Evolutionary conservation across 176 grass and related monocot genomes (phyloP), one percentile per base, ranked within the genome.

Genomic region (Aegilops umbellulata): DNA sequence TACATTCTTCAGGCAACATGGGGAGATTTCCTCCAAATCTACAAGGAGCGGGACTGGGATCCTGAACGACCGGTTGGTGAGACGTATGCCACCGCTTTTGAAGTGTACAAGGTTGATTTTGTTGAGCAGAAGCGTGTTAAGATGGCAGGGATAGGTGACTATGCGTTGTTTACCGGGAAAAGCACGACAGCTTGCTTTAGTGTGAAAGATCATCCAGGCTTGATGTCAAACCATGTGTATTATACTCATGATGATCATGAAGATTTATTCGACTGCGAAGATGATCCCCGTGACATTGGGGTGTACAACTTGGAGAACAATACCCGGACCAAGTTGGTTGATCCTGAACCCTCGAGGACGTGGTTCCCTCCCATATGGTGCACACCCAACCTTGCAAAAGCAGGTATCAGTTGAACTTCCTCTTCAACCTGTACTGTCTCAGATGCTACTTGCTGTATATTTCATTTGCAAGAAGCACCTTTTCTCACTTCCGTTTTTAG

Each of bases 321-420:
- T 20, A 77, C 46, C 5, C 3, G 4, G 2, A 13, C 74, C 20
- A 53, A 6, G 6, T 46, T 57, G 47, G 47, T 77, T 22, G 30
- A 22, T 77, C 47, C 74, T 77, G 13, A 77, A 77, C 74, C 53
- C 30, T 77, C 47, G 74, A 77, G 53, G 47, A 55, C 27, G 11
- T 77, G 47, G 16, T 32, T 34, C 46, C 74, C 47, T 77, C 74
- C 74, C 7, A 57, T 57, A 22, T 77, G 26, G 46, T 32, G 22
- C 1, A 57, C 27, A 12, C 47, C 27, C 3, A 58, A 49, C 7
- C 74, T 77, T 32, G 9, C 27, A 53, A 69, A 38, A 55, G 17
- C 17, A 55, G 51, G 51, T 55, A 55, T 20, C 1, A 20, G 51
- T 55, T 55, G 51, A 55, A 55, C 16, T 55, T 55, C 16, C 51